Evolutionary conservation across 2,329 filamentous ascomycete genomes (phyloP).

Genomic region (Chaetomium globosum): DNA sequence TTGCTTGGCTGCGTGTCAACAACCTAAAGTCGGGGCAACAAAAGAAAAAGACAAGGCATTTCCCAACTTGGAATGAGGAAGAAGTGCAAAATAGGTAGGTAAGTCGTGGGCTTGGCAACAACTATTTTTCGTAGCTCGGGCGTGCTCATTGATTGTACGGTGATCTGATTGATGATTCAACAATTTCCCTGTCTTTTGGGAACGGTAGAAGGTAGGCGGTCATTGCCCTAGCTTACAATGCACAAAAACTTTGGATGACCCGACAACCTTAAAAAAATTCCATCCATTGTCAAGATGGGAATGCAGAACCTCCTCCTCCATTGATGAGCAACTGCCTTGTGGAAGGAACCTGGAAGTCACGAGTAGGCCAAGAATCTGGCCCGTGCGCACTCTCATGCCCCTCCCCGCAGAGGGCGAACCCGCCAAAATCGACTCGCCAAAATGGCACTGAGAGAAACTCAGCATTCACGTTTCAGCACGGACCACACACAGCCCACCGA

Average conservation of each 20-base stretch:
- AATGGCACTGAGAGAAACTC: neutral
- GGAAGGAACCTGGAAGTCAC: neutral
- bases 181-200: no score
- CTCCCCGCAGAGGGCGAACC: no score
- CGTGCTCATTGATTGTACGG: no score
- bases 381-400: neutral
- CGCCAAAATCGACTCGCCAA: neutral
- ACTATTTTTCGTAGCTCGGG: no score
- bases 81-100: no score
- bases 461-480: slow-evolving; percentile 24
- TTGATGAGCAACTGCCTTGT: no score
- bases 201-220: no score
- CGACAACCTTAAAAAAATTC: neutral
- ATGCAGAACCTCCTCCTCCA: neutral
- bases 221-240: no score
- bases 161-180: no score
- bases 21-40: neutral
- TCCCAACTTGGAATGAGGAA: no score
- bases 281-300: neutral
- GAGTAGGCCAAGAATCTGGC: neutral
- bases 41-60: neutral
- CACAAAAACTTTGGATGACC: neutral
- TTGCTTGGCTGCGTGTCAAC: neutral
- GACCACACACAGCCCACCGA: slow-evolving; percentile 18
- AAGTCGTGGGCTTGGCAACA: no score